Percentiles rank a stretch among this genome's conserved stretches.
These are phyloP conservation scores for Aureobasidium lini DNA, from an alignment of 2,329 filamentous ascomycete genomes.

Conservation along the genomic window DNA sequence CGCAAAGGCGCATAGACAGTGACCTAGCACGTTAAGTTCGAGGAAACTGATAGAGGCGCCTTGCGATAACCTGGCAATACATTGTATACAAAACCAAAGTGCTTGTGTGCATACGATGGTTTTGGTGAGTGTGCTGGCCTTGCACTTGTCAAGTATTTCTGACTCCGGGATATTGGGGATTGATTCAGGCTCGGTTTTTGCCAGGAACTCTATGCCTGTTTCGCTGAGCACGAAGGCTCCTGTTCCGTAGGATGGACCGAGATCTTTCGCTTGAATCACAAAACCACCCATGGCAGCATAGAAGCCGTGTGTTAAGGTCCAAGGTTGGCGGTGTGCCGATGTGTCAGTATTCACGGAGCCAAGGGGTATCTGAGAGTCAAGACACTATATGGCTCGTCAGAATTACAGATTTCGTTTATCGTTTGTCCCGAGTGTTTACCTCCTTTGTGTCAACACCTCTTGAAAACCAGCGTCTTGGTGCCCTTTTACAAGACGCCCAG, in stretches of 20 bases:
- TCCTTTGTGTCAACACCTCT: not conserved
- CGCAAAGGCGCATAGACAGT: slow-evolving; percentile 19
- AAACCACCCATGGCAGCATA: not conserved
- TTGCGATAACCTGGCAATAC: slow-evolving; percentile 16
- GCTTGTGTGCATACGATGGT: slow-evolving; percentile 16
- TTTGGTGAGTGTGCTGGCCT: slow-evolving; percentile 18
- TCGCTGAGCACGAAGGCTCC: not conserved
- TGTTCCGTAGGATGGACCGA: not conserved
- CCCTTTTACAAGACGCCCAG: no score
- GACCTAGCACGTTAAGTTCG: slow-evolving; percentile 20
- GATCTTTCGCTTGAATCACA: not conserved
- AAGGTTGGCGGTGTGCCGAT: not conserved
- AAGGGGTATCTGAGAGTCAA: no score
- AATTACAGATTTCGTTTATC: no score
- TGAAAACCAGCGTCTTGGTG: not conserved
- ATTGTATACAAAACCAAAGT: slow-evolving; percentile 20
- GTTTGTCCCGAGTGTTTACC: no score
- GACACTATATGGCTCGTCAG: no score
- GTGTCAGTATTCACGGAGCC: no score
- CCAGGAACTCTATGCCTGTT: not conserved
- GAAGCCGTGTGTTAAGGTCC: not conserved
- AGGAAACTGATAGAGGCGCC: slow-evolving; percentile 18
- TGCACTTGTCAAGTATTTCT: slow-evolving; percentile 16
- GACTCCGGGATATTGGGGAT: not conserved
- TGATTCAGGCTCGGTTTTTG: not conserved